Conservation (phyloP, 73 alveolate species). For the Blepharisma stoltei region DNA sequence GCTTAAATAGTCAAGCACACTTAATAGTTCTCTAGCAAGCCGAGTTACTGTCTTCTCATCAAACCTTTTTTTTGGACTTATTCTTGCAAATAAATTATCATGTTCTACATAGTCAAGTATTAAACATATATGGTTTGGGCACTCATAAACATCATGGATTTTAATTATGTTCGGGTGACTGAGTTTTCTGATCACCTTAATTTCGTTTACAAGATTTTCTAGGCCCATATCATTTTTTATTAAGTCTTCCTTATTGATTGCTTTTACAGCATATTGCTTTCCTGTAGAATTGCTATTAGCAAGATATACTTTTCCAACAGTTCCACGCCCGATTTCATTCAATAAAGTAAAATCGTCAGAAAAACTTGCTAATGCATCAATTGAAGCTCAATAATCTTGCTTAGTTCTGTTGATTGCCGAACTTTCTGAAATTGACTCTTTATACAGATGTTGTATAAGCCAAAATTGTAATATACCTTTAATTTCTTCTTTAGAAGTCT, state of each 20-base stretch:
- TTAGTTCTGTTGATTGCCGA: too few relatives aligned
- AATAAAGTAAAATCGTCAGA: constrained; percentile 27
- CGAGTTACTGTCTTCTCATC: neutral
- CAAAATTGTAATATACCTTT: too few relatives aligned
- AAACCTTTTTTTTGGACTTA: neutral
- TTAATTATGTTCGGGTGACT: constrained; percentile 71
- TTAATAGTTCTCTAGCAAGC: constrained; percentile 39
- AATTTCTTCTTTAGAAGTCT: too few relatives aligned
- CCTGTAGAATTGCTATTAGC: constrained; percentile 64
- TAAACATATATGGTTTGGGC: constrained; percentile 51
- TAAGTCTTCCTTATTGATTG: constrained; percentile 66
- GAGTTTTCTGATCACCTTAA: constrained; percentile 59
- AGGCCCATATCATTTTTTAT: neutral
- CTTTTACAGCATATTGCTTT: constrained; percentile 78
- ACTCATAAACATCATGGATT: constrained; percentile 70
- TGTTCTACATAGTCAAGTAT: constrained; percentile 61
- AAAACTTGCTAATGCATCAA: too few relatives aligned
- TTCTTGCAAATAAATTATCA: constrained; percentile 52
- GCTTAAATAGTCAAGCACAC: constrained; percentile 28
- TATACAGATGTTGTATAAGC: too few relatives aligned
- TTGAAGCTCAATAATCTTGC: too few relatives aligned
- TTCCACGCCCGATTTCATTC: constrained; percentile 76
- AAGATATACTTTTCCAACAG: constrained; percentile 78
- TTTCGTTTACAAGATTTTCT: constrained; percentile 45
- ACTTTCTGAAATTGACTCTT: too few relatives aligned